A percentile compares a stretch with the other conserved stretches of the same genome.
phyloP scores from a whole-genome alignment of 129 eudicot genomes.

The Centaurea solstitialis region DNA sequence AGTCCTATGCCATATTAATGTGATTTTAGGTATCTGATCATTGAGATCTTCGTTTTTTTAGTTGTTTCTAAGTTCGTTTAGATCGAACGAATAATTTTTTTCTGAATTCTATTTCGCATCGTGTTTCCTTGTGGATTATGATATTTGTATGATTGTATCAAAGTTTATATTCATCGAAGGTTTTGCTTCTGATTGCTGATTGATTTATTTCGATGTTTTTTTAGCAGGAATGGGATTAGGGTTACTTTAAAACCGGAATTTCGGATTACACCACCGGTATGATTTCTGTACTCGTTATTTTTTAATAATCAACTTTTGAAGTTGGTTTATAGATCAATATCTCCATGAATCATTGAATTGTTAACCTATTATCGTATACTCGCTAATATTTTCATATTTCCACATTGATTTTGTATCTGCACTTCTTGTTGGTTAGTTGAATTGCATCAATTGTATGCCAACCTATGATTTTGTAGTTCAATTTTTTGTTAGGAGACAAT shows the following conservation, averaged over 20 bases:
- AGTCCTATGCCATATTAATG: not conserved
- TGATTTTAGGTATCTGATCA: not conserved
- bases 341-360: not conserved
- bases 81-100: not conserved
- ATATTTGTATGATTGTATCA: not conserved
- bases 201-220: constrained; percentile 16
- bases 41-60: not conserved
- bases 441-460: not conserved
- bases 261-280: constrained; percentile 92
- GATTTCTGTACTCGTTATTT: not conserved
- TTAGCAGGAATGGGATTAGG: constrained; percentile 92
- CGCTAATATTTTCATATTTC: not conserved
- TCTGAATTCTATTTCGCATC: not conserved
- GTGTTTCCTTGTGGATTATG: not conserved
- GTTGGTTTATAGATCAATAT: not conserved
- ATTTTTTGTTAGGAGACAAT: not conserved
- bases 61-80: constrained; percentile 3
- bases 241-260: constrained; percentile 80
- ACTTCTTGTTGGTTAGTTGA: not conserved
- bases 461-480: not conserved
- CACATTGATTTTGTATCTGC: not conserved
- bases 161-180: not conserved
- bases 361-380: not conserved
- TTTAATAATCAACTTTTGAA: not conserved
- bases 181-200: constrained; percentile 14